Conservation (phyloP, 2,329 filamentous ascomycete genomes). For the Esteya vermicola region DNA sequence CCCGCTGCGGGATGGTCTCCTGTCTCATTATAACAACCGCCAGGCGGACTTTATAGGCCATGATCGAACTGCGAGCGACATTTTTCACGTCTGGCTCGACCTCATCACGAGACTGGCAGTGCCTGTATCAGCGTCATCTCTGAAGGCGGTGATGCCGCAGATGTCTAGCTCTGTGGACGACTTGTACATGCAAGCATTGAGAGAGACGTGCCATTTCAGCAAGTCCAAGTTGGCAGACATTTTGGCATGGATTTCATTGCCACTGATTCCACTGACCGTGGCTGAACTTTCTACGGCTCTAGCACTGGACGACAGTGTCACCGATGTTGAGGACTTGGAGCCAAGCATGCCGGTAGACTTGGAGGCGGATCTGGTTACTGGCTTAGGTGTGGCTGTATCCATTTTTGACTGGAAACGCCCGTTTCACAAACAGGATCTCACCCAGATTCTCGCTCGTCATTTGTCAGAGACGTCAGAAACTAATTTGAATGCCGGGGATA, state of each 20-base stretch:
- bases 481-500: not conserved
- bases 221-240: not conserved
- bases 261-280: not conserved
- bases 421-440: not conserved
- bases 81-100: not conserved
- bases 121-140: not conserved
- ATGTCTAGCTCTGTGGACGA: not conserved
- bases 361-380: not conserved
- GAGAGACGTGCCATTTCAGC: not conserved
- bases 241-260: not conserved
- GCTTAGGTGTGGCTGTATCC: not conserved
- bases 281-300: not conserved
- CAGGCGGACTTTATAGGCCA: not conserved
- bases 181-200: not conserved
- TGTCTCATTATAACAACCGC: not conserved
- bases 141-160: not conserved
- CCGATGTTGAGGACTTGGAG: not conserved
- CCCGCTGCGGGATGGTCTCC: not conserved
- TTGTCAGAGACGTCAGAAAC: not conserved
- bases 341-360: not conserved
- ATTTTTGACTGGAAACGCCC: not conserved
- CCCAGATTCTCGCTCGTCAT: not conserved
- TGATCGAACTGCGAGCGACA: not conserved
- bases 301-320: not conserved
- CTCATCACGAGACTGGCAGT: not conserved